Conservation (phyloP, 2,329 filamentous ascomycete species). For the Phaeosphaeria sp. region DNA sequence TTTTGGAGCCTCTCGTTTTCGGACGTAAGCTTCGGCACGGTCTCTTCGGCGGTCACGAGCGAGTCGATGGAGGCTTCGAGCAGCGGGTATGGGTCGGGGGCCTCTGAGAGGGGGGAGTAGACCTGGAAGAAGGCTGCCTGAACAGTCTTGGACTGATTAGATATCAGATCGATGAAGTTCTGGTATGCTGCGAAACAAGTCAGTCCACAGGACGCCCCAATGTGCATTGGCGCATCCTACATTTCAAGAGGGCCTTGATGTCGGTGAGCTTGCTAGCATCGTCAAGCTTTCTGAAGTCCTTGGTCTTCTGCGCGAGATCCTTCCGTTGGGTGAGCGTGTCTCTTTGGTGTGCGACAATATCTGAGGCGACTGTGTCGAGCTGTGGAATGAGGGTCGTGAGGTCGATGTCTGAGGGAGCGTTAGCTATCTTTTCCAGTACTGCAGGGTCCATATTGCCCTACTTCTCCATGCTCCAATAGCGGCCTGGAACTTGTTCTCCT, state of each 20-base stretch:
- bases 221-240: constrained; percentile 51
- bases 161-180: constrained; percentile 93
- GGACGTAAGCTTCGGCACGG: constrained; percentile 82
- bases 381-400: constrained; percentile 81
- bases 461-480: constrained; percentile 97
- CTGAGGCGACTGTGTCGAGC: constrained; percentile 91
- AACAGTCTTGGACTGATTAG: constrained; percentile 93
- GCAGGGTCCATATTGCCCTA: constrained; percentile 60
- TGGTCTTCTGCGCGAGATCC: constrained; percentile 98
- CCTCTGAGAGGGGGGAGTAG: constrained; percentile 93
- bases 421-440: constrained; percentile 19
- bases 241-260: constrained; percentile 88
- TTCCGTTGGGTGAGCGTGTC: constrained; percentile 97
- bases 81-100: constrained; percentile 93
- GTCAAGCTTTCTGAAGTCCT: constrained; percentile 94
- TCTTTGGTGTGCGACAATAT: constrained; percentile 90
- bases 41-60: constrained; percentile 89
- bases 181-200: constrained; percentile 76
- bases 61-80: constrained; percentile 97
- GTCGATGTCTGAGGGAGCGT: constrained; percentile 73
- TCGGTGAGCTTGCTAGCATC: constrained; percentile 86
- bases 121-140: constrained; percentile 92
- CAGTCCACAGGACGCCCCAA: constrained; percentile 20
- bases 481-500: constrained; percentile 89
- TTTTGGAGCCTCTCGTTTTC: constrained; percentile 90